Evolutionary conservation across 2,329 filamentous ascomycete genomes (phyloP), one percentile per base, ranked within the genome.

Genomic region (Paracoccidioides lutzii): DNA sequence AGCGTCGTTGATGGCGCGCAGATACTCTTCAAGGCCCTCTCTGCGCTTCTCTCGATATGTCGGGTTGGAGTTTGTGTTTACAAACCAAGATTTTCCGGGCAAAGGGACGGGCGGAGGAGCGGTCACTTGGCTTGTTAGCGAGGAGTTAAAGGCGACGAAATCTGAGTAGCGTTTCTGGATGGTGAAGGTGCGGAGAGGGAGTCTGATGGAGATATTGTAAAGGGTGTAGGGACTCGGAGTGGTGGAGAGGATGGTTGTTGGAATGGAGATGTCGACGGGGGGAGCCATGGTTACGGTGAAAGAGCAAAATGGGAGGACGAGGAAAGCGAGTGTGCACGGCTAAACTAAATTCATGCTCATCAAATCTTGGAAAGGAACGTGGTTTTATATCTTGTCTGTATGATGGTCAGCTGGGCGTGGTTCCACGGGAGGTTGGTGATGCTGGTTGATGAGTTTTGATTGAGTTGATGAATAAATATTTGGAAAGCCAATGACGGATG

Each of bases 81-180:
- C 69, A 57, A 84, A 76, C 81, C 81, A 84, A 9, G 77, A 78
- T 64, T 85, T 85, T 0, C 72, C 65, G 1, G 82, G 82, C 0
- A 84, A 71, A 0, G 78, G 61, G 0, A 69, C 70, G 0, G 82
- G 81, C 2, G 81, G 81, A 7, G 77, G 61, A 9, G 69, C 59
- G 59, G 75, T 76, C 5, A 77, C 75, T 60, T 81, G 75, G 28
- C 73, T 71, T 38, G 70, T 70, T 5, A 84, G 72, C 2, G 73
- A 67, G 3, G 67, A 66, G 67, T 85, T 75, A 55, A 85, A 78
- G 54, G 73, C 63, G 45, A 72, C 66, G 67, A 85, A 85, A 67
- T 84, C 81, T 53, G 80, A 82, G 72, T 84, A 85, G 61, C 82
- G 81, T 66, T 84, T 84, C 48, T 74, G 74, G 55, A 82, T 68